Percentiles rank a stretch among this genome's conserved stretches.
These are phyloP conservation scores for Cephaloascus fragrans DNA, from an alignment of 805 yeast genomes.

Conservation along the genomic window DNA sequence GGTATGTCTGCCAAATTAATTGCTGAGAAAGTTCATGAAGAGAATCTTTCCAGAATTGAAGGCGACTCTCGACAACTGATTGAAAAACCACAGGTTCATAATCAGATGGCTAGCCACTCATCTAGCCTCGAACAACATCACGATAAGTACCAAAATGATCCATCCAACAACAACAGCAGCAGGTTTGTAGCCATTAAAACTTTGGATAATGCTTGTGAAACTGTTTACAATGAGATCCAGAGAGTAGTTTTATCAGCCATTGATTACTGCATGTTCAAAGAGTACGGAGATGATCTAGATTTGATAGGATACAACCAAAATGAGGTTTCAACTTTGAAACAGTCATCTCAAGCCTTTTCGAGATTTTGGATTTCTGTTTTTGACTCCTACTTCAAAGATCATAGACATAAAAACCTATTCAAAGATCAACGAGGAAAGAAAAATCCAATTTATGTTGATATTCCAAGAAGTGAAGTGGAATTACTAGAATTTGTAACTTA, in stretches of 20 bases:
- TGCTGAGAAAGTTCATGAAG: slow-evolving; percentile 26
- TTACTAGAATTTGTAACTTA: slow-evolving; percentile 32
- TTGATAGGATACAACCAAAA: slow-evolving; percentile 37
- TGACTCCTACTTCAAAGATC: slow-evolving; percentile 30
- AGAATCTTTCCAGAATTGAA: slow-evolving; percentile 6
- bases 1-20: slow-evolving; percentile 35
- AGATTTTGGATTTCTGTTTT: slow-evolving; percentile 52
- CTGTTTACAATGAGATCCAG: slow-evolving; percentile 31
- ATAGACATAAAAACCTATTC: slow-evolving; percentile 1
- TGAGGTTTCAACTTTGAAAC: slow-evolving; percentile 22
- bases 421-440: slow-evolving; percentile 7
- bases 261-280: slow-evolving; percentile 39
- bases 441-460: slow-evolving; percentile 8
- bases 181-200: background rate
- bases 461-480: slow-evolving; percentile 18
- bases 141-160: background rate
- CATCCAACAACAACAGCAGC: slow-evolving; percentile 2
- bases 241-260: slow-evolving; percentile 33
- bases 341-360: slow-evolving; percentile 30
- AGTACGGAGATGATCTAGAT: slow-evolving; percentile 48
- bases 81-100: slow-evolving; percentile 2
- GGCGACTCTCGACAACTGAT: background rate
- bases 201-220: slow-evolving; percentile 8
- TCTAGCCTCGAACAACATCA: background rate
- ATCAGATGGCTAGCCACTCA: background rate